Percentiles rank a stretch among this genome's conserved stretches.
Evolutionary conservation across 495 filamentous ascomycete genomes (phyloP).

Genomic region (Penicillium parvum): DNA sequence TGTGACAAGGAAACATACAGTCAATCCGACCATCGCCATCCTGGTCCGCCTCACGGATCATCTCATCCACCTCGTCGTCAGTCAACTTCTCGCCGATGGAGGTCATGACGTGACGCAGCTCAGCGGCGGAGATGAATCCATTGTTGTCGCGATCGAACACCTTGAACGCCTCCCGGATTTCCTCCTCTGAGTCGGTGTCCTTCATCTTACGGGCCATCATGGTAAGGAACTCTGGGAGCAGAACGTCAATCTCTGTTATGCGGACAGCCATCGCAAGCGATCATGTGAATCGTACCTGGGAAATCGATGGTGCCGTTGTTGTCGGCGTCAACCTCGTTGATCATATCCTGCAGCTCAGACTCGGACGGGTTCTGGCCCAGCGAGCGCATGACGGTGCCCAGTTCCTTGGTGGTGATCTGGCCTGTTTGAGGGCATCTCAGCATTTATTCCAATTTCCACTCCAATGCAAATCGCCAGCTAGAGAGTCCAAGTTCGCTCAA

Average conservation of each 20-base stretch:
- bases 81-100: conserved; percentile 99
- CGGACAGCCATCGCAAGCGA: not conserved
- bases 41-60: conserved; percentile 99
- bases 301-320: conserved; percentile 99
- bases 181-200: conserved; percentile 98
- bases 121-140: conserved; percentile 96
- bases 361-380: conserved; percentile 98
- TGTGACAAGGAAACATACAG: conserved; percentile 60
- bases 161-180: conserved; percentile 93
- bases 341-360: conserved; percentile 99
- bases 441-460: not conserved
- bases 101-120: conserved; percentile 98
- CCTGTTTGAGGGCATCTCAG: conserved; percentile 50
- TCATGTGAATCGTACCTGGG: conserved; percentile 60
- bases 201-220: conserved; percentile 99
- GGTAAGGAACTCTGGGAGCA: conserved; percentile 80
- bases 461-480: not conserved
- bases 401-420: conserved; percentile 99
- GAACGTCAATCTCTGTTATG: conserved; percentile 9
- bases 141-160: conserved; percentile 99
- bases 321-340: conserved; percentile 99
- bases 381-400: conserved; percentile 99
- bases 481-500: not conserved
- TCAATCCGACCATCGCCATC: conserved; percentile 97
- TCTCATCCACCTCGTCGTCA: conserved; percentile 99